A percentile compares a stretch with the other conserved stretches of the same genome.
These are phyloP conservation scores for Lactifluus piperatus DNA, from an alignment of 768 basidiomycete species.

Conservation along the genomic window DNA sequence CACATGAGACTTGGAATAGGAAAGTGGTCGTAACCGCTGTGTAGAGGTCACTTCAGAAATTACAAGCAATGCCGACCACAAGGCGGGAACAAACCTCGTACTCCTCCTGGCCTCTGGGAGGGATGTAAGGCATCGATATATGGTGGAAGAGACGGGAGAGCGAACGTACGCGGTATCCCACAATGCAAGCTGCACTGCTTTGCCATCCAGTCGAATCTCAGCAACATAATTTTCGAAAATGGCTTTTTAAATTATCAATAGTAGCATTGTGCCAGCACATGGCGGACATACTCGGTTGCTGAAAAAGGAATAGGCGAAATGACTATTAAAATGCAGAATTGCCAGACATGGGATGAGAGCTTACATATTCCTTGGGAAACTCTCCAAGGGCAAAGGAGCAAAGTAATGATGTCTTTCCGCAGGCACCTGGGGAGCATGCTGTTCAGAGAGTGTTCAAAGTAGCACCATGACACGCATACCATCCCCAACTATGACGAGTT, in stretches of 20 bases:
- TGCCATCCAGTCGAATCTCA: constrained; percentile 94
- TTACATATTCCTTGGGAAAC: constrained; percentile 92
- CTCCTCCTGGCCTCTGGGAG: constrained; percentile 88
- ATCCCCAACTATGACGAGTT: constrained; percentile 95
- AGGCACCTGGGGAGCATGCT: constrained; percentile 54
- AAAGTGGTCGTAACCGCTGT: constrained; percentile 89
- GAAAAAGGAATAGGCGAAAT: neutral
- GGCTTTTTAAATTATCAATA: constrained; percentile 38
- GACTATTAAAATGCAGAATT: neutral
- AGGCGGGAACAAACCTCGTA: constrained; percentile 63
- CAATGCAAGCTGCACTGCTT: constrained; percentile 91
- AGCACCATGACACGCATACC: constrained; percentile 40
- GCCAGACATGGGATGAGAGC: constrained; percentile 28
- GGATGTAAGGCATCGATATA: constrained; percentile 4
- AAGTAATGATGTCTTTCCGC: constrained; percentile 89
- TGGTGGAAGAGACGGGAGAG: constrained; percentile 1
- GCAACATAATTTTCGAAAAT: constrained; percentile 99
- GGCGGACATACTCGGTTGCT: constrained; percentile 41
- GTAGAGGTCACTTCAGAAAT: constrained; percentile 1
- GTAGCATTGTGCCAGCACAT: neutral
- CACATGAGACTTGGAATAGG: constrained; percentile 97
- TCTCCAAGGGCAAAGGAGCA: constrained; percentile 91
- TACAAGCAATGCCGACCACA: neutral
- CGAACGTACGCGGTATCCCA: constrained; percentile 98
- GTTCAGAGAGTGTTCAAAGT: constrained; percentile 1